A percentile compares a stretch with the other conserved stretches of the same genome.
Evolutionary conservation across 169 alveolate genomes (phyloP).

Genomic region (Plasmodium relictum): DNA sequence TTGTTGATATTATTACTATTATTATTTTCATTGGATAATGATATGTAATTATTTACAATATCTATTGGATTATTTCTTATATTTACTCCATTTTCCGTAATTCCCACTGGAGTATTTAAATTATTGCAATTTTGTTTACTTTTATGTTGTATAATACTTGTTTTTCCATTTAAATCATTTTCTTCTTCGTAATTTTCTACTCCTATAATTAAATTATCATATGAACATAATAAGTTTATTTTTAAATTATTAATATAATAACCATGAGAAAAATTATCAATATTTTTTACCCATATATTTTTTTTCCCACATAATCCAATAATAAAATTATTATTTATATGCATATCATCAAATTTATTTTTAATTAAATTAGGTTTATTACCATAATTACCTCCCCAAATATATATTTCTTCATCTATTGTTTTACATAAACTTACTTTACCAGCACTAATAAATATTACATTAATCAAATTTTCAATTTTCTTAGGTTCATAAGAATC

Average conservation of each 20-base stretch:
- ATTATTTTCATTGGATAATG: background rate
- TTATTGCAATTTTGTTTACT: too few species aligned
- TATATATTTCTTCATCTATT: conserved; percentile 33
- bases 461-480: conserved; percentile 27
- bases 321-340: conserved; percentile 49
- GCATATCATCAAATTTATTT: conserved; percentile 51
- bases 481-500: conserved; percentile 32
- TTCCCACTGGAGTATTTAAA: background rate
- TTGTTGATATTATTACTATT: too few species aligned
- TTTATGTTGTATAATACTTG: background rate
- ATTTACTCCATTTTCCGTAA: background rate
- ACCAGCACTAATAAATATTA: conserved; percentile 49
- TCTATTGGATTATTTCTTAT: background rate
- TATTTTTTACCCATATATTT: conserved; percentile 67
- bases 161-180: background rate
- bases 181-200: conserved; percentile 23
- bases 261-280: conserved; percentile 41
- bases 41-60: background rate
- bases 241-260: conserved; percentile 56
- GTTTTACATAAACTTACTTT: conserved; percentile 69
- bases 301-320: conserved; percentile 41
- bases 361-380: conserved; percentile 48
- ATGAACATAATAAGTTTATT: conserved; percentile 32
- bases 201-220: conserved; percentile 66
- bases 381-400: conserved; percentile 71